Evolutionary conservation across 2,329 filamentous ascomycete genomes (phyloP), one percentile per base, ranked within the genome.

Genomic region (Diaporthe vaccinii): DNA sequence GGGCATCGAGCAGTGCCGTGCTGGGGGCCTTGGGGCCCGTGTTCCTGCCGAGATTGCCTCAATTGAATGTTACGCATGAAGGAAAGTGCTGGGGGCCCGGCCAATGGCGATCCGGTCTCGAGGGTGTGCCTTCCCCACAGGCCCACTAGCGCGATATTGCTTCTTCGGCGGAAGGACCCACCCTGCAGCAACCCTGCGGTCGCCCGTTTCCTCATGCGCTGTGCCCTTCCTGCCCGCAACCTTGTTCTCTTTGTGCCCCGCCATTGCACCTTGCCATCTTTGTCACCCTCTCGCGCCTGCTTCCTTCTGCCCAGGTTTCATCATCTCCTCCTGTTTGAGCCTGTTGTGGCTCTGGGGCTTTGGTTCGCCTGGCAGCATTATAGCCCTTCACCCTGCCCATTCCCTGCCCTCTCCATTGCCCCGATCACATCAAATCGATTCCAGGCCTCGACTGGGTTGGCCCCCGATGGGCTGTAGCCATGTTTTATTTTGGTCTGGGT

Each of bases 401-500:
- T 53, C 46, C 28, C 73, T 55, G 67, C 57, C 61, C 17, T 68
- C 9, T 53, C 46, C 22, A 31, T 22, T 25, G 34, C 53, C 39
- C 34, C 34, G n/a, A 71, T 53, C 44, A 59, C 70, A 31, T 62
- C 65, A 57, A 67, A 55, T 69, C 49, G 65, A 55, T 51, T 41
- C 44, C 62, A 59, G 62, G 51, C 25, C 51, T 58, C 39, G 58
- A 76, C 72, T 57, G 65, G 74, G 72, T 53, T 73, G 25, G 44
- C 72, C 51, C 75, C 72, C 75, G 68, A 74, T 57, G 73, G 61
- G 61, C 73, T 22, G 14, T 67, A 62, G 58, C 67, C 31, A 74
- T 74, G 67, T 71, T 55, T 70, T 75, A 71, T 72, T 70, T 65
- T 70, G 69, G 75, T 75, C 73, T 31, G 53, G 73, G 73, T 58